phyloP scores from a whole-genome alignment of 2,329 filamentous ascomycete species.

The Pseudogymnoascus sp. region DNA sequence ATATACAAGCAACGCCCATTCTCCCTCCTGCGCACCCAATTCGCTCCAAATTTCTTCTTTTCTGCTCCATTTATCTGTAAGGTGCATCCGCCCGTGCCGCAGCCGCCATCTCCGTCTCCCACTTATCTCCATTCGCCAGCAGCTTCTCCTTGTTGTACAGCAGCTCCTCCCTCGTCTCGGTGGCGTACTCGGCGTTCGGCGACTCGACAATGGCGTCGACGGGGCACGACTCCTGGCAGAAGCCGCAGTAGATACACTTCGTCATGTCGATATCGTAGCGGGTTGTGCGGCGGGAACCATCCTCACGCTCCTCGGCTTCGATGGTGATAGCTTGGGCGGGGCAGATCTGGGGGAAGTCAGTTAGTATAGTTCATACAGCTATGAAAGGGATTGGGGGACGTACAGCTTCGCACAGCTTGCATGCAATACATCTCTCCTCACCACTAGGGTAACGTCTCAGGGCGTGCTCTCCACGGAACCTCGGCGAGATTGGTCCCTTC shows the following conservation, averaged over 20 bases:
- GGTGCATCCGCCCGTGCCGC: conserved; percentile 87
- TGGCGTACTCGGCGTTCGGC: conserved; percentile 67
- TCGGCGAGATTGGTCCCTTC: conserved; percentile 94
- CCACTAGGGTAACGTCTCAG: conserved; percentile 92
- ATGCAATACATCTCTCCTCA: conserved; percentile 98
- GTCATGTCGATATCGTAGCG: conserved; percentile 99
- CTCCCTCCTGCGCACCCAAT: neutral
- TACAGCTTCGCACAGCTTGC: conserved; percentile 95
- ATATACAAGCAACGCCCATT: conserved; percentile 6
- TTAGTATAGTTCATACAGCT: conserved; percentile 13
- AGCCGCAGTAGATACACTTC: conserved; percentile 99
- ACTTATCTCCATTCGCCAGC: conserved; percentile 83
- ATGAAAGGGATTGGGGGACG: conserved; percentile 13
- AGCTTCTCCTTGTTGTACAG: conserved; percentile 97
- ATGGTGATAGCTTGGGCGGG: conserved; percentile 98
- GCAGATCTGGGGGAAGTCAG: conserved; percentile 55
- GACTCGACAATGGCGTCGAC: conserved; percentile 87
- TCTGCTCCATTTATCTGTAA: conserved; percentile 56
- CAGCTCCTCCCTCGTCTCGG: conserved; percentile 79
- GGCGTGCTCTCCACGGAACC: conserved; percentile 97
- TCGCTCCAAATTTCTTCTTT: neutral
- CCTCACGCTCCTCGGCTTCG: conserved; percentile 94
- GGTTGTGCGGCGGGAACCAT: conserved; percentile 89
- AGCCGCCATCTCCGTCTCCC: conserved; percentile 95
- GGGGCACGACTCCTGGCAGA: conserved; percentile 97